Evolutionary conservation across 2,329 filamentous ascomycete species (phyloP).

Genomic region (Claviceps fusiformis): DNA sequence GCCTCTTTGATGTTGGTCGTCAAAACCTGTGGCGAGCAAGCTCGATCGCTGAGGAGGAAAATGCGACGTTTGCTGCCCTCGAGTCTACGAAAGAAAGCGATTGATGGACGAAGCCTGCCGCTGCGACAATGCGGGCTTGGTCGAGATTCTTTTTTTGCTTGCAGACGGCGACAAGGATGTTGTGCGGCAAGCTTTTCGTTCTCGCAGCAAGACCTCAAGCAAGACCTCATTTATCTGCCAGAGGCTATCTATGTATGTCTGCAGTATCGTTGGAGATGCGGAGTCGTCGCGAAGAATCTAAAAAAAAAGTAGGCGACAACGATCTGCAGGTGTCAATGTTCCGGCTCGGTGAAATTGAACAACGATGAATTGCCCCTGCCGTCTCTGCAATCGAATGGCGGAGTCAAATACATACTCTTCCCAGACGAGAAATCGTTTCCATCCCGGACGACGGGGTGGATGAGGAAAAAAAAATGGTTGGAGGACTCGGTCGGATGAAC

Average conservation of each 20-base stretch:
- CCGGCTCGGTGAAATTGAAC: neutral
- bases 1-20: neutral
- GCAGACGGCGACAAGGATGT: neutral
- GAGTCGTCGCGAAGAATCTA: neutral
- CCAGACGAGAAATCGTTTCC: neutral
- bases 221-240: neutral
- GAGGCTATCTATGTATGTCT: neutral
- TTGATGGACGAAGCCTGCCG: neutral
- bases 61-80: neutral
- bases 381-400: neutral
- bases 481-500: neutral
- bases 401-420: neutral
- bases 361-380: neutral
- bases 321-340: neutral
- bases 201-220: neutral
- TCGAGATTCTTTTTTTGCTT: neutral
- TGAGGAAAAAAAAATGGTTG: neutral
- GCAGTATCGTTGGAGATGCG: neutral
- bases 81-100: neutral
- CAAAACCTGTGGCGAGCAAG: neutral
- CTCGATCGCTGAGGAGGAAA: neutral
- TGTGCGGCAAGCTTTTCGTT: slow-evolving; percentile 2
- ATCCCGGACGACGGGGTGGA: neutral
- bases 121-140: neutral
- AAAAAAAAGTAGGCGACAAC: neutral